Evolutionary conservation across 2,329 filamentous ascomycete genomes (phyloP), one percentile per base, ranked within the genome.

Genomic region (Ceratocystis eucalypticola): DNA sequence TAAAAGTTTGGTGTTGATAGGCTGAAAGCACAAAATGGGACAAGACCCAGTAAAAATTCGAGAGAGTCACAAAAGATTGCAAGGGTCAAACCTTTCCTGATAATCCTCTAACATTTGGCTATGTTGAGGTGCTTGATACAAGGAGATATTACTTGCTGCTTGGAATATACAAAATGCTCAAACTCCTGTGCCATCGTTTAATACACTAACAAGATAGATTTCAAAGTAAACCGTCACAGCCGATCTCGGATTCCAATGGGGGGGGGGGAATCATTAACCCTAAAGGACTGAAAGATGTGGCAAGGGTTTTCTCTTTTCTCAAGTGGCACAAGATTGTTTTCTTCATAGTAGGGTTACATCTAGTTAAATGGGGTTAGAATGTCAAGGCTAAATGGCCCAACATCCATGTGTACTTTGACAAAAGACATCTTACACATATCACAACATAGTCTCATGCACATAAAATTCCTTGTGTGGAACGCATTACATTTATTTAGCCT

Each of bases 41-140:
- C n/a, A 41, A 28, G 55, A 37, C 55, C 55, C 55, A 59, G 55
- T 59, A 59, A 59, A 59, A 59, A 33, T 37, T 59, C 55, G 30
- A 10, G 48, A 37, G 64, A 7, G 17, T 44, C 64, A 44, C 41
- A 20, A 48, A 41, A 25, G 37, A n/a, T 41, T 62, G 59, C 55
- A 59, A 37, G 55, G 55, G 37, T 59, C 55, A 59, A 59, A 59
- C 15, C 55, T 17, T 59, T 59, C 12, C 28, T 20, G 28, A 59
- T 37, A 59, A n/a, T 8, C 17, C 6, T 59, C 30, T 12, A n/a
- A 7, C 28, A 8, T n/a, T 41, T 8, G 37, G 2, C 15, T 17
- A 8, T 59, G 28, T 37, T 30, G 30, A 15, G 22, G 25, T 1
- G 28, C 17, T 30, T 15, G 37, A 41, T 41, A 41, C 37, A 41